Evolutionary conservation across 352 stramenopile genomes (phyloP), one percentile per base, ranked within the genome.

Genomic region (Aphanomyces invadans): DNA sequence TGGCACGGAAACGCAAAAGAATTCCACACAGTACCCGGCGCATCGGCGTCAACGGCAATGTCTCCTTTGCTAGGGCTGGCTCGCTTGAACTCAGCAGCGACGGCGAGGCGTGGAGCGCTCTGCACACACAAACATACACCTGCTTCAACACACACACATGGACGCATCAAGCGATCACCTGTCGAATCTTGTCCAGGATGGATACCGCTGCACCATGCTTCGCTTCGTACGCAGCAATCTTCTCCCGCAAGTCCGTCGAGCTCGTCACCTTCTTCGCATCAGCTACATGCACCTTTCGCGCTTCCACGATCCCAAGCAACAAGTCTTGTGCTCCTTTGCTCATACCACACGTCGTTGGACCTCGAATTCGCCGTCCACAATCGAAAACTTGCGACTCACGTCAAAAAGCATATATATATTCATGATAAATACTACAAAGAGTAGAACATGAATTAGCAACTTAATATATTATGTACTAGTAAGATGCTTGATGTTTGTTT

Each of bases 31-130:
- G 28, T 45, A 89, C 81, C 80, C 69, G 78, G 71, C 54, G 92
- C 76, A 26, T 81, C 72, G 53, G 92, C 72, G 62, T 81, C 73
- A 46, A 81, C 74, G 25, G 86, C 87, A 73, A 99, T 99, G 73
- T 97, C 82, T 19, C 97, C 96, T 75, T 99, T 99, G 74, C 87
- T 98, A 12, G 97, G 97, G 45, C 87, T 98, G 9, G 96, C 95
- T 28, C 97, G 88, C 79, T 99, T 99, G 79, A 99, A 99, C 80
- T 99, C 97, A 15, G 96, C 95, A 0, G 97, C 97, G 21, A 99
- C 80, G 26, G 93, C 89, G 70, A 99, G 86, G 42, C 82, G 67
- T 28, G 74, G 77, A 73, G 80, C 89, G 10, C 80, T 78, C 29
- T 74, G 63, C 21, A 38, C 75, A 78, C 81, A 90, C 12, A 62